Base-by-base conservation (phyloP, 805 yeast genomes). In the Suhomyces tanzawaensis region DNA sequence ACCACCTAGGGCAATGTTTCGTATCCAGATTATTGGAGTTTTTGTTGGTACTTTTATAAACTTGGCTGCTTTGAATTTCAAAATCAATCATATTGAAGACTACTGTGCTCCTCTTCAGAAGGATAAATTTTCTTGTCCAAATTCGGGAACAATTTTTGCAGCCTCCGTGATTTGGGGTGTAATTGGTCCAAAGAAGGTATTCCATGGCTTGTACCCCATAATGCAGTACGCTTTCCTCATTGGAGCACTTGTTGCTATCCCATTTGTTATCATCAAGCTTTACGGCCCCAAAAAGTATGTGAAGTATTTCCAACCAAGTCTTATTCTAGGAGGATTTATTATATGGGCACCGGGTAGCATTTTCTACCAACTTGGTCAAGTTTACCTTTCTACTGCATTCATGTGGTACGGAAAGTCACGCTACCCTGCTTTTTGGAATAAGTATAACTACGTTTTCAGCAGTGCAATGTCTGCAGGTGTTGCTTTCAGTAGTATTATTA, bases 91-190 rank as follows among this genome's bases (percentile, higher is more conserved):
- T 64, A 62, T 46, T 45, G 30, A 49, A 9, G 59, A 47, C 32
- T 55, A 52, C 37, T 81, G 87, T 55, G 44, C 54, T 1, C 40
- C 62, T 8, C 37, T 52, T 18, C 81, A 77, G 44, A 42, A 49
- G 4, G 64, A 70, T 36, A 64, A 64, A 34, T 78, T 77, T 53
- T 66, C 72, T 6, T 54, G 63, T 44, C 60, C 63, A 28, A 38
- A 37, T 21, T 46, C 59, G 6, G 50, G 36, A 6, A 49, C 53
- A 1, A 76, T 73, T 51, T 78, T 64, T 58, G 66, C 72, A 22
- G 76, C 85, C 2, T 72, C 82, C 0, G 68, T 81, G 18, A 55
- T 79, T 32, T 82, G 86, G 86, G 87, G 85, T 37, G 71, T 59
- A 53, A 71, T 82, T 41, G 55, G 56, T 15, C 56, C 54, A 4